Conservation (phyloP, 257 asterid species). For the Plectranthus barbatus region DNA sequence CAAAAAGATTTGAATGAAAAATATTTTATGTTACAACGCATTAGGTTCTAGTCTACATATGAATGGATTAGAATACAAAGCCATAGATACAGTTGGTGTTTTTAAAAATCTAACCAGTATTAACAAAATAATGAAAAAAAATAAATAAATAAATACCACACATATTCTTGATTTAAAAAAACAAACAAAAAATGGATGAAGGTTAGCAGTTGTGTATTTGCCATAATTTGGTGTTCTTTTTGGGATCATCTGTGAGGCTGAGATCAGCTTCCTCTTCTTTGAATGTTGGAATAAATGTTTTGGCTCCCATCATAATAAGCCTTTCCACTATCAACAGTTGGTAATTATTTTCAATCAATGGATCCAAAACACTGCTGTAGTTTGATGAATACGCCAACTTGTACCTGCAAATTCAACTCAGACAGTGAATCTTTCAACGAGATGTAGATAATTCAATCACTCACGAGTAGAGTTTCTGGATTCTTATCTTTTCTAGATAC, state of each 20-base stretch:
- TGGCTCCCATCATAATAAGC: conserved; percentile 72
- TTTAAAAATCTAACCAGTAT: not conserved
- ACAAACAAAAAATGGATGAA: not conserved
- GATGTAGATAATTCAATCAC: too few relatives aligned
- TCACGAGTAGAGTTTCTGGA: too few relatives aligned
- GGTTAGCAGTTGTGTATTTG: conserved; percentile 36
- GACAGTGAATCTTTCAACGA: too few relatives aligned
- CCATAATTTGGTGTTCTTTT: conserved; percentile 38
- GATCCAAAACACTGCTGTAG: conserved; percentile 68
- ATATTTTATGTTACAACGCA: too few relatives aligned
- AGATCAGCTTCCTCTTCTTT: conserved; percentile 62
- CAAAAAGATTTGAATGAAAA: too few relatives aligned
- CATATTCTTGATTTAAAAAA: not conserved
- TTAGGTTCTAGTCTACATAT: too few relatives aligned
- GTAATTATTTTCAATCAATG: conserved; percentile 74
- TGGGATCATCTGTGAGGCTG: conserved; percentile 88
- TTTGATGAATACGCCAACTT: conserved; percentile 79
- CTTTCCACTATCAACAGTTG: conserved; percentile 88
- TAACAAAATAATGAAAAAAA: conserved; percentile 13
- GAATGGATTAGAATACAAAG: not conserved
- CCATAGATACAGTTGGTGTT: not conserved
- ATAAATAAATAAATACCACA: not conserved
- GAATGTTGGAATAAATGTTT: conserved; percentile 54
- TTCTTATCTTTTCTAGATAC: too few relatives aligned
- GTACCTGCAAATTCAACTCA: conserved; percentile 61